Evolutionary conservation across 345 rosid genomes (phyloP), one percentile per base, ranked within the genome.

Genomic region (Gossypium arboreum): DNA sequence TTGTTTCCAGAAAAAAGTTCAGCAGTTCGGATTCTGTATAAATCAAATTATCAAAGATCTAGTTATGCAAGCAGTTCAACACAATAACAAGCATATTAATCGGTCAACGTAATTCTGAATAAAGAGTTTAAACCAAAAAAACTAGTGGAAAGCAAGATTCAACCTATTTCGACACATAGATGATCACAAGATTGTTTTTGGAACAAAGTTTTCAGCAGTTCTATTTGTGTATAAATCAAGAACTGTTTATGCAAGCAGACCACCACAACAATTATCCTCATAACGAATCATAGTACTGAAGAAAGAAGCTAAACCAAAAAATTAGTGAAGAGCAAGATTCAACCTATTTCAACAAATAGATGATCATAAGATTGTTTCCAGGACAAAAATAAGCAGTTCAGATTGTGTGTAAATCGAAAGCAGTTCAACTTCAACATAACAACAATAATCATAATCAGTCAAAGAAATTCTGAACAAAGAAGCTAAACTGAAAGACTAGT

Each of bases 121-220:
- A 25, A 20, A 65, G 59, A 51, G 41, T 12, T 20, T 48, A 44
- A 48, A 60, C 9, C 44, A 10, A 25, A 39, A 68, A 34, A 68
- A 50, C 57, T 9, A 16, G 16, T 50, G 45, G 18, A 50, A 52
- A 69, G 22, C 4, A 51, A n/a, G 72, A 50, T 69, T 69, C 58
- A 69, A 51, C 59, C 44, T 15, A 69, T 69, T 69, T 51, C 39
- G 25, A 60, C 65, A 60, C 45, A 69, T 17, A n/a, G 16, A 52
- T 51, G 25, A 69, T 69, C 16, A 69, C 59, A n/a, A 48, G 13
- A 34, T 68, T 67, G 71, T 47, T 67, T 48, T 6, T 11, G 2
- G 11, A 4, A 68, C 57, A 68, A 48, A 22, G 57, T 48, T 48
- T 7, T 22, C 55, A 6, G 39, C 27, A 48, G 13, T 48, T 50